phyloP scores from a whole-genome alignment of 2,329 filamentous ascomycete genomes.

The Trichoderma koningiopsis region DNA sequence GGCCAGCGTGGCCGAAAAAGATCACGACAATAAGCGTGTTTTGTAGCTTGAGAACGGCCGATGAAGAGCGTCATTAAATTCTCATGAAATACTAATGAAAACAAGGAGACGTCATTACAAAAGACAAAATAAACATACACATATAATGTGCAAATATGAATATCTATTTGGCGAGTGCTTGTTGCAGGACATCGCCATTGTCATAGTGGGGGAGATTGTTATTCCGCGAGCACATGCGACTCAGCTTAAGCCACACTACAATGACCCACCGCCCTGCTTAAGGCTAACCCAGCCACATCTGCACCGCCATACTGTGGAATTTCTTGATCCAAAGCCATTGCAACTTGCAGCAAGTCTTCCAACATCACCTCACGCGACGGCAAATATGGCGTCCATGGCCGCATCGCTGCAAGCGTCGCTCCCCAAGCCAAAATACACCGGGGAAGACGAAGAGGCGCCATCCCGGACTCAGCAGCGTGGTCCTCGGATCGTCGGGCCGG shows the following conservation, averaged over 20 bases:
- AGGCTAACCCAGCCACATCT: slow-evolving; percentile 14
- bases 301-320: slow-evolving; percentile 38
- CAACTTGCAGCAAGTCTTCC: slow-evolving; percentile 14
- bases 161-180: background rate
- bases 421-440: slow-evolving; percentile 88
- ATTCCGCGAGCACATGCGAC: background rate
- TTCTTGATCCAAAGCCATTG: slow-evolving; percentile 31
- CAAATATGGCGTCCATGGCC: slow-evolving; percentile 65
- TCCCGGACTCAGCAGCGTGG: slow-evolving; percentile 73
- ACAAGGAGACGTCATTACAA: background rate
- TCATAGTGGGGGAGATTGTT: background rate
- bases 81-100: slow-evolving; percentile 31
- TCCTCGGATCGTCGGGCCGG: slow-evolving; percentile 77
- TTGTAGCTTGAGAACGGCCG: background rate
- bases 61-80: slow-evolving; percentile 22
- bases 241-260: background rate
- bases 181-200: background rate
- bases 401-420: slow-evolving; percentile 76
- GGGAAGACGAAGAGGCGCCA: slow-evolving; percentile 81
- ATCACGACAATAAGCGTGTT: slow-evolving; percentile 7
- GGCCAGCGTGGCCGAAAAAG: slow-evolving; percentile 25
- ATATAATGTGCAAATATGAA: background rate
- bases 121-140: background rate
- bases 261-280: background rate
- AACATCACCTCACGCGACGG: slow-evolving; percentile 30